Conservation (phyloP, 1,139 yeast genomes). For the Pichia sp. region DNA sequence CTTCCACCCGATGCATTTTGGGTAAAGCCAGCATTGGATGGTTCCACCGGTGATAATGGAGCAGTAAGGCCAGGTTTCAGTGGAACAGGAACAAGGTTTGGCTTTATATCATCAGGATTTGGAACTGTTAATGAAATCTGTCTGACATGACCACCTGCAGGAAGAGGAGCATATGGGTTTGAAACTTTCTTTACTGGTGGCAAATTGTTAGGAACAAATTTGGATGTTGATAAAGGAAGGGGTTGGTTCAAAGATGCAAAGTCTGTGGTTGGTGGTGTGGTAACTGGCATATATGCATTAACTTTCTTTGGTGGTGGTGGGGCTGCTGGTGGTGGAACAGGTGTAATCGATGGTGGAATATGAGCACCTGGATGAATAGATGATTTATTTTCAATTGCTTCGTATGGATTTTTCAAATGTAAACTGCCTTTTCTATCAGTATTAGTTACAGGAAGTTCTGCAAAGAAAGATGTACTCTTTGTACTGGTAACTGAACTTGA, state of each 20-base stretch:
- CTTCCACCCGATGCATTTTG: not conserved
- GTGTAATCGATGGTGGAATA: not conserved
- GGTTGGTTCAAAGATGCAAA: not conserved
- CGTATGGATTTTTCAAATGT: conserved; percentile 27
- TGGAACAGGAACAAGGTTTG: conserved; percentile 31
- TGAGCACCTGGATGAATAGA: too few species aligned
- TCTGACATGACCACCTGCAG: conserved; percentile 31
- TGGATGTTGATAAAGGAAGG: not conserved
- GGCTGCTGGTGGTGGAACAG: not conserved
- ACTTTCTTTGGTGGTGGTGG: not conserved
- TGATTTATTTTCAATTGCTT: conserved; percentile 10
- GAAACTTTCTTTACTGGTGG: conserved; percentile 17
- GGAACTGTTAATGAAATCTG: conserved; percentile 22
- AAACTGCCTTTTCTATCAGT: conserved; percentile 1
- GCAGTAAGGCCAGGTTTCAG: conserved; percentile 18
- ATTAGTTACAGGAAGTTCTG: conserved; percentile 39
- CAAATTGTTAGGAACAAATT: not conserved
- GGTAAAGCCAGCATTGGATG: not conserved
- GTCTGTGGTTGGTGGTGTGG: not conserved
- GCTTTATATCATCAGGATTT: conserved; percentile 20
- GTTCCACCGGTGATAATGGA: not conserved
- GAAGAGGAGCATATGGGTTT: conserved; percentile 33
- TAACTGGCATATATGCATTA: conserved; percentile 24
- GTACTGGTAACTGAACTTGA: conserved; percentile 11
- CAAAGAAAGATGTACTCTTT: conserved; percentile 40